Percentiles rank a stretch among this genome's conserved stretches.
These are phyloP conservation scores for Trichoderma koningii DNA, from an alignment of 2,329 filamentous ascomycete genomes.

Conservation along the genomic window DNA sequence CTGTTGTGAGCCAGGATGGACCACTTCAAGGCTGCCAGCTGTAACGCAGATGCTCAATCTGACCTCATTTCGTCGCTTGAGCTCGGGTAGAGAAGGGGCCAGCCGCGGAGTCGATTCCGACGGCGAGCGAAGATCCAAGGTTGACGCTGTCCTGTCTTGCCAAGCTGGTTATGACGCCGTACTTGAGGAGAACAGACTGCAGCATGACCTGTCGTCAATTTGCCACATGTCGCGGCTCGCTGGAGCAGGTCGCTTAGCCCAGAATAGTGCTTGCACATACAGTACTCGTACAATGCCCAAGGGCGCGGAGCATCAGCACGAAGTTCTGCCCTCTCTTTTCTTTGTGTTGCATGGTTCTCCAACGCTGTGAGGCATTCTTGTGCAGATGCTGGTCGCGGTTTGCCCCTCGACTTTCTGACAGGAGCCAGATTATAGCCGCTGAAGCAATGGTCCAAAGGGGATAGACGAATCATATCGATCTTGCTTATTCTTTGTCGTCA, in stretches of 20 bases:
- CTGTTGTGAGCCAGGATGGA: slow-evolving; percentile 17
- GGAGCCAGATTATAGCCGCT: background rate
- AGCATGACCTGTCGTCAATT: background rate
- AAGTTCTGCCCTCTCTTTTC: background rate
- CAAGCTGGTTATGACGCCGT: slow-evolving; percentile 3
- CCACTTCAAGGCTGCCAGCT: background rate
- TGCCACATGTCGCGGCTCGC: background rate
- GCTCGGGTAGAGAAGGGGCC: background rate
- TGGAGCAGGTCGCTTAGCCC: background rate
- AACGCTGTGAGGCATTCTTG: slow-evolving; percentile 6
- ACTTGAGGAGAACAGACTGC: background rate
- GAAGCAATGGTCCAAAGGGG: background rate
- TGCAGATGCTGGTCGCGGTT: slow-evolving; percentile 16
- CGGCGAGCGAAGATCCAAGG: background rate
- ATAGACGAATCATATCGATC: slow-evolving; percentile 20
- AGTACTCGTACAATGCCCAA: background rate
- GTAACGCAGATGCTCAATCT: background rate
- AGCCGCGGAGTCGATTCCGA: background rate
- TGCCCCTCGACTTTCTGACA: background rate
- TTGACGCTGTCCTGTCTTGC: background rate
- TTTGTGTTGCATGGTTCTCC: background rate
- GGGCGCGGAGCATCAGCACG: background rate
- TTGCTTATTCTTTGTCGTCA: slow-evolving; percentile 19
- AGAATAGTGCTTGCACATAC: background rate
- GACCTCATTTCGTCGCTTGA: background rate